Evolutionary conservation across 2,329 filamentous ascomycete genomes (phyloP).

Genomic region (Penicillium sp.): DNA sequence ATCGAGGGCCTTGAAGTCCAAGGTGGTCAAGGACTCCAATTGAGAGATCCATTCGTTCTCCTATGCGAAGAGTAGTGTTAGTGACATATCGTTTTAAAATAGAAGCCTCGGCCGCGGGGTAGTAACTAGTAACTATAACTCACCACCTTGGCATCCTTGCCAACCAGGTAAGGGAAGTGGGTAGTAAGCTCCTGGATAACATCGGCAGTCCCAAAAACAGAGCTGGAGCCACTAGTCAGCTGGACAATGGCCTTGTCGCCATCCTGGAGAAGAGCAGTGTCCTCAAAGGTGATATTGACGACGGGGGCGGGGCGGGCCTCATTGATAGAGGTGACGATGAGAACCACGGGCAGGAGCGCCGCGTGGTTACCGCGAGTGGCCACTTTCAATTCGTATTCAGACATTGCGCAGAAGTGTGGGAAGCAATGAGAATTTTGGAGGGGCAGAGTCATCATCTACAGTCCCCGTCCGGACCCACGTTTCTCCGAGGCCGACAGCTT

Average conservation of each 20-base stretch:
- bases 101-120: neutral
- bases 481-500: constrained; percentile 33
- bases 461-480: constrained; percentile 27
- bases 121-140: constrained; percentile 15
- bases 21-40: constrained; percentile 50
- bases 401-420: constrained; percentile 25
- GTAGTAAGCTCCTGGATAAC: constrained; percentile 34
- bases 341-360: constrained; percentile 39
- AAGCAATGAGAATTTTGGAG: constrained; percentile 16
- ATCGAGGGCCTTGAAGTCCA: constrained; percentile 82
- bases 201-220: constrained; percentile 32
- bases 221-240: constrained; percentile 28
- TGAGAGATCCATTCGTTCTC: constrained; percentile 57
- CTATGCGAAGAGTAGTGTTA: constrained; percentile 15
- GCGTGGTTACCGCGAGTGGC: constrained; percentile 43
- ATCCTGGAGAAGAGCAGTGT: constrained; percentile 33
- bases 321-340: constrained; percentile 43
- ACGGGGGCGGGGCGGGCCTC: constrained; percentile 34
- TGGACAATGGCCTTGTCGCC: constrained; percentile 37
- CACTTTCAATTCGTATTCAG: constrained; percentile 34
- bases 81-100: neutral
- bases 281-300: constrained; percentile 40
- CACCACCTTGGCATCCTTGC: constrained; percentile 38
- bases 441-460: constrained; percentile 24
- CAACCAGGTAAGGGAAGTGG: constrained; percentile 36